Evolutionary conservation across 202 grass and related monocot species (phyloP), one percentile per base, ranked within the genome.

Genomic region (Brachypodium distachyon): DNA sequence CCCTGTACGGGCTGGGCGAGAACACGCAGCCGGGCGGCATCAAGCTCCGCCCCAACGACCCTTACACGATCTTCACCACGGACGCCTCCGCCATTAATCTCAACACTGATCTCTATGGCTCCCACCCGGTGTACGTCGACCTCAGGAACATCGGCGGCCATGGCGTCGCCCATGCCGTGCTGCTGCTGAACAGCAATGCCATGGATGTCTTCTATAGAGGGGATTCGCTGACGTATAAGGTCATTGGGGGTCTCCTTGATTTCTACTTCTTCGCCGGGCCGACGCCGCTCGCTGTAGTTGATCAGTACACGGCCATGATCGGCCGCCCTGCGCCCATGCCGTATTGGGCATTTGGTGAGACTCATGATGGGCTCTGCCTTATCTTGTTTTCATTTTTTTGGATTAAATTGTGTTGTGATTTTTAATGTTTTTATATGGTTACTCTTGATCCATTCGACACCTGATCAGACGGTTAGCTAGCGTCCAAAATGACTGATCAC

Each of bases 251-350:
- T 0, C 54, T 98, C 8, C 86, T 98, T 2, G 95, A 98, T 58
- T 98, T 98, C 71, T 98, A 98, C 90, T 88, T 90, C 95, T 94
- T 98, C 73, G 33, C 89, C 2, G 95, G 95, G 11, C 85, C 91
- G 7, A 74, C 87, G 60, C 95, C 95, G 5, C 61, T 98, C 65
- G 82, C 87, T 39, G 67, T 98, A 1, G 89, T 98, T 5, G 91
- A 98, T 65, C 95, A 98, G 80, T 98, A 98, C 75, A 98, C 95
- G 0, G 57, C 82, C 0, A 71, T 98, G 79, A 90, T 98, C 34
- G 95, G 95, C n/a, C 84, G 89, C 25, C 95, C 95, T 0, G 89
- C 95, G 42, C 77, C 95, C 47, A 98, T 98, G 95, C 95, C 95
- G 0, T 98, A 95, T 16, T 98, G 95, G 95, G 84, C 95, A 32